phyloP scores from a whole-genome alignment of 2,329 filamentous ascomycete species.

The Aspergillus alliaceus region DNA sequence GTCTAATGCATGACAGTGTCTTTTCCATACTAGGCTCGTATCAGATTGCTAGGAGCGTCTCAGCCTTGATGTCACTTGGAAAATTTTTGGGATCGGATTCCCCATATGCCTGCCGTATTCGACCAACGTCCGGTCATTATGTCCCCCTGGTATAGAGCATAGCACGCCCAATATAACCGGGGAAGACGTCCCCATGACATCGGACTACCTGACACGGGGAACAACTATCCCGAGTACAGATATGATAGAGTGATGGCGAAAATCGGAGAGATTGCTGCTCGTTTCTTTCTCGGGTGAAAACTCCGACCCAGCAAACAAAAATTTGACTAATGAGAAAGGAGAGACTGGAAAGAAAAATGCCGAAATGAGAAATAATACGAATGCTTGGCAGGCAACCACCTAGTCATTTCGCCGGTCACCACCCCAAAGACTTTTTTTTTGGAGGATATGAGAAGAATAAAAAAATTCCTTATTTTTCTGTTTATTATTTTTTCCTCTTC shows the following conservation, averaged over 20 bases:
- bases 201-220: background rate
- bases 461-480: background rate
- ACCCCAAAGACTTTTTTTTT: background rate
- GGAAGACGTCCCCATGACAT: background rate
- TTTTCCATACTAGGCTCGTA: background rate
- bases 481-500: background rate
- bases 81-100: background rate
- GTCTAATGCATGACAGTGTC: background rate
- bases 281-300: background rate
- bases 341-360: background rate
- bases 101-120: background rate
- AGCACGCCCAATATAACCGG: conserved; percentile 3
- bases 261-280: background rate
- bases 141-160: background rate
- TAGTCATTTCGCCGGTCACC: background rate
- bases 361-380: conserved; percentile 1
- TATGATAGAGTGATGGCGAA: background rate
- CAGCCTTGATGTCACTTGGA: background rate
- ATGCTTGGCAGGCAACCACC: conserved; percentile 1
- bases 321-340: background rate
- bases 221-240: background rate
- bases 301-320: conserved; percentile 7
- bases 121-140: background rate
- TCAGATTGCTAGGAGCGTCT: background rate
- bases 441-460: background rate